Conservation (phyloP, 139 green algal genomes). For the Coccomyxa sp. region DNA sequence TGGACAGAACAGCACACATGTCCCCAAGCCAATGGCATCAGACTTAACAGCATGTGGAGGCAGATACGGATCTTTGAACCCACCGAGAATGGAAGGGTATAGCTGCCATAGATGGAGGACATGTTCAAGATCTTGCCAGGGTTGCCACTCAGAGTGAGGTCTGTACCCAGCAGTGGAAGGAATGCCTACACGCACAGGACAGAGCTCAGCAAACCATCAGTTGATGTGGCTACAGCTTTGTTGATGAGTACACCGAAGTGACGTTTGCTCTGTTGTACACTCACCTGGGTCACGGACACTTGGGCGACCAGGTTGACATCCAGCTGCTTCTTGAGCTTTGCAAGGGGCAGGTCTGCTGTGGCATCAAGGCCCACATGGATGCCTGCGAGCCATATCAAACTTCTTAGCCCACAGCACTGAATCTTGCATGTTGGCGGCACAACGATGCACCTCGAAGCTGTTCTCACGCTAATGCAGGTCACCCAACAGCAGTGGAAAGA, state of each 20-base stretch:
- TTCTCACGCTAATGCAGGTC: no score
- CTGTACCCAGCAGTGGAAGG: constrained; percentile 11
- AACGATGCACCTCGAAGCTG: no score
- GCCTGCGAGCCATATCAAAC: neutral
- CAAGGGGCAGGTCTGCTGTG: neutral
- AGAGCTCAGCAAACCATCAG: no score
- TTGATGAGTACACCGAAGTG: no score
- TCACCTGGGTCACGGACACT: neutral
- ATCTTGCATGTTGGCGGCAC: no score
- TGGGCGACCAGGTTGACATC: constrained; percentile 1
- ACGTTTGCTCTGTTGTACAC: neutral
- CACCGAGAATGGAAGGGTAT: neutral
- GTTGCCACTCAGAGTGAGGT: neutral
- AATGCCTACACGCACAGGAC: constrained; percentile 3
- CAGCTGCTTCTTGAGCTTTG: neutral
- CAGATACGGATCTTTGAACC: neutral
- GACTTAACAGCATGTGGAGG: no score
- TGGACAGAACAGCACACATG: no score
- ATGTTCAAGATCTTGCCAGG: constrained; percentile 10
- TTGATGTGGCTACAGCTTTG: no score
- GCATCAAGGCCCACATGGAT: neutral
- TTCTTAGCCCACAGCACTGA: no score
- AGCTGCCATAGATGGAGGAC: constrained; percentile 11
- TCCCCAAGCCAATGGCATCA: no score
- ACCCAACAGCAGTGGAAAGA: no score